Percentiles rank a stretch among this genome's conserved stretches.
Evolutionary conservation across 2,329 filamentous ascomycete genomes (phyloP).

Genomic region (Cladophialophora bantiana): DNA sequence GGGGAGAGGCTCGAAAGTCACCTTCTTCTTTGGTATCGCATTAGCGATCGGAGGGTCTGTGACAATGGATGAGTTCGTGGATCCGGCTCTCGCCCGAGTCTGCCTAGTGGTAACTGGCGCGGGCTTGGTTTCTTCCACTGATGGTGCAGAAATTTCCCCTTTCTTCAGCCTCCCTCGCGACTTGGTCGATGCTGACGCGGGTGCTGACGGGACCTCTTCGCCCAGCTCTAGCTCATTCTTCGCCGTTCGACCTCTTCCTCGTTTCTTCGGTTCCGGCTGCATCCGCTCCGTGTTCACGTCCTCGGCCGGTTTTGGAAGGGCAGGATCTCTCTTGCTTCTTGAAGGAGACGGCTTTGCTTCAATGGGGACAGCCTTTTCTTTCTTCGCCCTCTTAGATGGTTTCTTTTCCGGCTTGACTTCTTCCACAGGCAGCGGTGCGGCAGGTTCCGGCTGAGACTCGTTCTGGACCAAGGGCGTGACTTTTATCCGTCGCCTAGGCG

Average conservation of each 20-base stretch:
- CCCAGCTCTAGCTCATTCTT: conserved; percentile 22
- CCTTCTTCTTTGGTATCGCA: conserved; percentile 49
- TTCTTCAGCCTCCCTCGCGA: conserved; percentile 43
- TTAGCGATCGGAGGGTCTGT: conserved; percentile 21
- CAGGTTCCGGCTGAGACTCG: conserved; percentile 19
- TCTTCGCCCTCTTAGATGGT: conserved; percentile 30
- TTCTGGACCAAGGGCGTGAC: conserved; percentile 36
- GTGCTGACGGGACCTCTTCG: not conserved
- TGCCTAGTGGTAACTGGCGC: conserved; percentile 28
- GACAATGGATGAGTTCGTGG: conserved; percentile 21
- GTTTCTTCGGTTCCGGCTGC: conserved; percentile 29
- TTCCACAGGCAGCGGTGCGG: conserved; percentile 10
- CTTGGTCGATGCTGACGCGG: conserved; percentile 34
- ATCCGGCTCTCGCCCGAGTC: conserved; percentile 35
- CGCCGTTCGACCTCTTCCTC: conserved; percentile 25
- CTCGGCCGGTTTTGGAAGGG: conserved; percentile 14
- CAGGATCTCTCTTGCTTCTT: conserved; percentile 26
- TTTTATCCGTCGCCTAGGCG: conserved; percentile 40
- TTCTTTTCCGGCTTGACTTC: conserved; percentile 28
- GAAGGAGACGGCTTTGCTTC: conserved; percentile 26
- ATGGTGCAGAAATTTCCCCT: conserved; percentile 25
- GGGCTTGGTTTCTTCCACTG: conserved; percentile 11
- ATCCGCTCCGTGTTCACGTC: conserved; percentile 10
- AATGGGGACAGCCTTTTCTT: conserved; percentile 17
- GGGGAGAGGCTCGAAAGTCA: conserved; percentile 54